Base-by-base conservation (phyloP, 495 filamentous ascomycete species). In the Rhypophila decipiens region DNA sequence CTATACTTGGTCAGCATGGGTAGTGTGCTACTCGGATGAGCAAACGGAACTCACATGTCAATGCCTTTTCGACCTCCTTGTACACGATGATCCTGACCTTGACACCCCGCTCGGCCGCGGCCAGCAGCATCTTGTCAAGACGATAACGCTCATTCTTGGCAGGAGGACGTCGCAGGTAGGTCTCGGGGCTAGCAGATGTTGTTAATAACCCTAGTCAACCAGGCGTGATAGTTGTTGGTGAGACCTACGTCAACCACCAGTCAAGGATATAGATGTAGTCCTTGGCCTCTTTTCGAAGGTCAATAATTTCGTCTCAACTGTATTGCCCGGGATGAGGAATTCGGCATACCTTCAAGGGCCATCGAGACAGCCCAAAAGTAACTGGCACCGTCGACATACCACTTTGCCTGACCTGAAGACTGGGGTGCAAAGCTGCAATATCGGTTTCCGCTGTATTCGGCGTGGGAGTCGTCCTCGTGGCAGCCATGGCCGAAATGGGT, bases 251-350 rank as follows among this genome's bases (percentile, higher is more conserved):
- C 44, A 95, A 66, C 89, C 89, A 95, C 89, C 88, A 95, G 63
- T 97, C 91, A 41, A 96, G 68, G 51, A 97, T 96, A 82, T 87
- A 96, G 50, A 97, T 88, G 15, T 77, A 87, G 52, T 95, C 82
- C 39, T 70, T 77, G 0, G 91, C 91, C 57, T 79, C 81, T 75
- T 39, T 34, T 24, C 20, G 24, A 2, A 8, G n/a, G 51, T 65
- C 41, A 67, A 56, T 17, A 23, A 21, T 3, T 13, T n/a, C 18
- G 40, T 12, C 35, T 18, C 20, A 38, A 31, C 2, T 1, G 21
- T 27, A 10, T 3, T 15, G 3, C 9, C 33, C 9, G 38, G 12
- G 39, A 5, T 19, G n/a, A 18, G 38, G 18, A 21, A 22, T 8
- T 4, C 39, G 3, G 4, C 33, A 22, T 61, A 72, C 68, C 64